phyloP scores from a whole-genome alignment of 768 basidiomycete species.

The Mycena leptocephala region DNA sequence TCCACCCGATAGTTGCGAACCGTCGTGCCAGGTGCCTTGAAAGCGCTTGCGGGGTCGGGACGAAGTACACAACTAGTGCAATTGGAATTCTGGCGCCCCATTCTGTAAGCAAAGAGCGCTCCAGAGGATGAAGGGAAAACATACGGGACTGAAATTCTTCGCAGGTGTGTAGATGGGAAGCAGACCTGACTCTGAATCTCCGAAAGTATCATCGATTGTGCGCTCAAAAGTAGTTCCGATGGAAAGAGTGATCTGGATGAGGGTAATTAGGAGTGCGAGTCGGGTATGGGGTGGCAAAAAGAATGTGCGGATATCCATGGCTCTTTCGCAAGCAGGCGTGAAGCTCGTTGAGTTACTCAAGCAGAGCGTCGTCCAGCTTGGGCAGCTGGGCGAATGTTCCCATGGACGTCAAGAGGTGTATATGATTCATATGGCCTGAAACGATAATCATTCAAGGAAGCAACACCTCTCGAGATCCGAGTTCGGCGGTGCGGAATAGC shows the following conservation, averaged over 20 bases:
- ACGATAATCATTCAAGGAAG: too few species aligned
- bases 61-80: not conserved
- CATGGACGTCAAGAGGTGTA: too few species aligned
- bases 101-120: not conserved
- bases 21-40: conserved; percentile 30
- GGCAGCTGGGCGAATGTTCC: too few species aligned
- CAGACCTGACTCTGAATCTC: conserved; percentile 10
- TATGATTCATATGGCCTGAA: too few species aligned
- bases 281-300: not conserved
- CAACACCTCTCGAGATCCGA: too few species aligned
- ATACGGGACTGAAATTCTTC: not conserved
- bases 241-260: not conserved
- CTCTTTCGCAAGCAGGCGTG: not conserved
- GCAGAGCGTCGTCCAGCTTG: too few species aligned
- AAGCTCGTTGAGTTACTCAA: not conserved
- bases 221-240: not conserved
- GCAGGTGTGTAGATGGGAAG: conserved; percentile 17
- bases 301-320: not conserved
- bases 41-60: conserved; percentile 6
- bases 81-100: not conserved
- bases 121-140: not conserved
- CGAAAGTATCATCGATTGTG: conserved; percentile 26
- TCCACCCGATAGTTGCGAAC: conserved; percentile 13
- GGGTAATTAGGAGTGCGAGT: not conserved
- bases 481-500: too few species aligned